phyloP scores from a whole-genome alignment of 306 rosid species.

The Ochetophila trinervis region DNA sequence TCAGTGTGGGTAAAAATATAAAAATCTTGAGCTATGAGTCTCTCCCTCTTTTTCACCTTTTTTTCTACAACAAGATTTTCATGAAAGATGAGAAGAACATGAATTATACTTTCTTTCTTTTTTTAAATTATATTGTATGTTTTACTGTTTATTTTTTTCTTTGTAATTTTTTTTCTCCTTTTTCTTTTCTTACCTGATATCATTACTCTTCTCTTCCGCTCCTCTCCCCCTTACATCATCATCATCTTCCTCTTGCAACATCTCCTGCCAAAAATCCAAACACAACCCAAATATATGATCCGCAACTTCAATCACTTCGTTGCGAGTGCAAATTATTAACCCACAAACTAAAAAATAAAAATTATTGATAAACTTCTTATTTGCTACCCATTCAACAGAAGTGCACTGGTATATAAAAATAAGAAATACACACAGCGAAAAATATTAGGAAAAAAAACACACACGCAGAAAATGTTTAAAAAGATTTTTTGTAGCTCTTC shows the following conservation, averaged over 20 bases:
- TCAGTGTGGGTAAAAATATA: slow-evolving; percentile 27
- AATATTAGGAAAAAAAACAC: background rate
- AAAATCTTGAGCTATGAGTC: slow-evolving; percentile 37
- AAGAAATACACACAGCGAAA: slow-evolving; percentile 11
- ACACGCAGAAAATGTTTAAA: slow-evolving; percentile 1
- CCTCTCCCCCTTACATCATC: slow-evolving; percentile 18
- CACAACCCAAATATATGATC: slow-evolving; percentile 17
- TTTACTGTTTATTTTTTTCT: too few relatives aligned
- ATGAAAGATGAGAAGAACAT: slow-evolving; percentile 29
- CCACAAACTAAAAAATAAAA: background rate
- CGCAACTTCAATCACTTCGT: background rate
- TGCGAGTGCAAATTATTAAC: background rate
- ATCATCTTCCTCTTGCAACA: slow-evolving; percentile 24
- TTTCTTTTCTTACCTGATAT: slow-evolving; percentile 51
- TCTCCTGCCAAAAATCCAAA: slow-evolving; percentile 30
- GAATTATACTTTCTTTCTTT: slow-evolving; percentile 3
- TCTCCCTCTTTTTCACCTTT: slow-evolving; percentile 42
- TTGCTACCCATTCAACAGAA: slow-evolving; percentile 30
- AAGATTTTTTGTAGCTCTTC: background rate
- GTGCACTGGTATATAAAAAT: slow-evolving; percentile 44
- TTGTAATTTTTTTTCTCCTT: slow-evolving; percentile 1
- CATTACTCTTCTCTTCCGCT: slow-evolving; percentile 36
- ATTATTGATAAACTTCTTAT: slow-evolving; percentile 7
- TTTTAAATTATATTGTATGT: too few relatives aligned
- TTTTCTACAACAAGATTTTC: slow-evolving; percentile 45